These are phyloP conservation scores for Microthlaspi erraticum DNA, from an alignment of 345 rosid species.

Conservation along the genomic window DNA sequence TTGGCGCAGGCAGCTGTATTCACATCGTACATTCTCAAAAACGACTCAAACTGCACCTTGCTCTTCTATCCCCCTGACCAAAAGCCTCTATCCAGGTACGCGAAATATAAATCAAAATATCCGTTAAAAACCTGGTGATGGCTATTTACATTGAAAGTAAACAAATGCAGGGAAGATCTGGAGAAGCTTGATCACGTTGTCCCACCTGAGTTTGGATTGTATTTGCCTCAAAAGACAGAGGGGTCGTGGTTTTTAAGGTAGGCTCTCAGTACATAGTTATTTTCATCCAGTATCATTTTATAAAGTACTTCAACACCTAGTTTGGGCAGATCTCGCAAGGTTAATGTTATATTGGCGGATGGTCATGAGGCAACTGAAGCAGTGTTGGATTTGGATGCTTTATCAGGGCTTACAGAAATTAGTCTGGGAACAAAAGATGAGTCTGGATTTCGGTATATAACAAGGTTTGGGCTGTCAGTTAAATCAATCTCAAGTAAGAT, in stretches of 20 bases:
- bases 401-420: conserved; percentile 88
- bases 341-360: conserved; percentile 60
- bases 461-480: conserved; percentile 77
- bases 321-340: conserved; percentile 68
- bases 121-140: conserved; percentile 18
- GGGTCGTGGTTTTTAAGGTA: conserved; percentile 84
- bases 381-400: conserved; percentile 71
- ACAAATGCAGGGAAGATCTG: conserved; percentile 66
- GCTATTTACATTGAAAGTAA: conserved; percentile 29
- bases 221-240: conserved; percentile 67
- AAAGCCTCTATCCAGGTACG: conserved; percentile 72
- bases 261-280: conserved; percentile 30
- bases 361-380: conserved; percentile 58
- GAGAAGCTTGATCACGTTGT: conserved; percentile 52
- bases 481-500: conserved; percentile 55
- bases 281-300: conserved; percentile 17
- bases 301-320: conserved; percentile 26
- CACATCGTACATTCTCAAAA: conserved; percentile 73
- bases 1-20: conserved; percentile 76
- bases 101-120: conserved; percentile 36
- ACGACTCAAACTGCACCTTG: conserved; percentile 69
- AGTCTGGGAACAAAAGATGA: conserved; percentile 65
- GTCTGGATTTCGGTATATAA: conserved; percentile 57
- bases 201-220: conserved; percentile 70
- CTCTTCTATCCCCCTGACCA: conserved; percentile 60